A percentile compares a stretch with the other conserved stretches of the same genome.
Conservation (phyloP, 2,329 filamentous ascomycete genomes). For the Ilyonectria destructans region DNA sequence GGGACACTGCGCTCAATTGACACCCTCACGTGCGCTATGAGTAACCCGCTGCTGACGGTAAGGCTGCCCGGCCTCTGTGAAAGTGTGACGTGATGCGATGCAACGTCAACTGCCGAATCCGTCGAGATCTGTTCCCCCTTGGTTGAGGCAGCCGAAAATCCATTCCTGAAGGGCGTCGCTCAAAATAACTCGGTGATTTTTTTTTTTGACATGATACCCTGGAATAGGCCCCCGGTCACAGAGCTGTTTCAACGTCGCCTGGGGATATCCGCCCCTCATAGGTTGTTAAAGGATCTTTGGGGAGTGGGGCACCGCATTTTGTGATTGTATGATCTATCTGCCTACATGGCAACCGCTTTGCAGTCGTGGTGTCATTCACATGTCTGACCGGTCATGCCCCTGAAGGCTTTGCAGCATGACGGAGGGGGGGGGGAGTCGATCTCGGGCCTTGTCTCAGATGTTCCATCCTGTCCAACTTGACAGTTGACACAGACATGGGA, state of each 20-base stretch:
- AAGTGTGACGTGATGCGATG: conserved; percentile 24
- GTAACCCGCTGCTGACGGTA: conserved; percentile 43
- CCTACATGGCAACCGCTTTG: conserved; percentile 30
- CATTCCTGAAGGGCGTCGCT: conserved; percentile 20
- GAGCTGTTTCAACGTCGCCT: background rate
- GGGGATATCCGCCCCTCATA: conserved; percentile 8
- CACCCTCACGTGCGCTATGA: conserved; percentile 43
- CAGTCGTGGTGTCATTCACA: conserved; percentile 40
- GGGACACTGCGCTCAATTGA: conserved; percentile 29
- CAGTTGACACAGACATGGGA: background rate
- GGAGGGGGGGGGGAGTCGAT: conserved; percentile 30
- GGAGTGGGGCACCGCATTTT: conserved; percentile 1
- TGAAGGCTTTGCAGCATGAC: conserved; percentile 21
- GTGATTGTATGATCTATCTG: background rate
- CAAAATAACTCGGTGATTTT: conserved; percentile 29
- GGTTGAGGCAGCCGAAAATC: conserved; percentile 26
- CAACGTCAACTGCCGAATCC: conserved; percentile 27
- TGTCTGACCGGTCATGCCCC: conserved; percentile 41
- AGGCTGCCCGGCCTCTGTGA: conserved; percentile 34
- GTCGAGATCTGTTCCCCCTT: conserved; percentile 20
- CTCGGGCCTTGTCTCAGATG: conserved; percentile 44
- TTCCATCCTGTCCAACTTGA: conserved; percentile 25
- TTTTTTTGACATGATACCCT: background rate
- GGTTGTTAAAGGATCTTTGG: conserved; percentile 23
- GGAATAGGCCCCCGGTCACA: conserved; percentile 1